Evolutionary conservation across 2,329 filamentous ascomycete genomes (phyloP), one percentile per base, ranked within the genome.

Genomic region (Ophiostoma ips): DNA sequence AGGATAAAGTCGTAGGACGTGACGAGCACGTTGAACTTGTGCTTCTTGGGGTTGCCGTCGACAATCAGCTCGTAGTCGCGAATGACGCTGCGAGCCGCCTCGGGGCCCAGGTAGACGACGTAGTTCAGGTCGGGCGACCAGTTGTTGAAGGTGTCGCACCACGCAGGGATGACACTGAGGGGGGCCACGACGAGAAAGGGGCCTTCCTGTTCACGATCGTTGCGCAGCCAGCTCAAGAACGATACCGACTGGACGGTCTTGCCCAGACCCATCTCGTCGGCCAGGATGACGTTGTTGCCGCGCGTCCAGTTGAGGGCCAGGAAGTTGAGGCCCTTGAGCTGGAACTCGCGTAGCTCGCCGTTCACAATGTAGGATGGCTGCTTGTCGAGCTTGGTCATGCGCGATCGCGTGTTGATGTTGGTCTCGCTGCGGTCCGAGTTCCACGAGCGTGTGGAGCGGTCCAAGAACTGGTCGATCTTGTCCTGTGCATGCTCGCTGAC

Each of bases 1-100:
- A 95, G 74, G 51, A 95, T 92, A 63, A 94, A 96, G 66, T 98
- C 92, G 62, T 98, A 98, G 0, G 92, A 96, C 1, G 92, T 98
- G 53, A 98, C 79, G 33, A 98, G 74, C n/a, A 95, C 88, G 60
- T 98, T 92, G 72, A 98, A 98, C 64, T 94, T 95, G 54, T 86
- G 84, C 63, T 88, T 89, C 64, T 83, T 87, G 2, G 84, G 75
- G 59, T 95, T 95, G 33, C 84, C 84, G 61, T 94, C 86, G 6
- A 87, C 75, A 51, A 95, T 76, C 40, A 98, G 72, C 64, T 98
- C 92, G 59, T 95, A 83, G 43, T 96, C 87, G 35, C 84, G 81
- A 55, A 98, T 94, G 58, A 88, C 90, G 56, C 75, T 83, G 41
- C 94, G 85, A 31, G 92, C 83, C 33, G 83, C 77, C 63, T 92